A percentile compares a stretch with the other conserved stretches of the same genome.
Evolutionary conservation across 1,284 basidiomycete genomes (phyloP).

Genomic region (Apiotrichum veenhuisii): DNA sequence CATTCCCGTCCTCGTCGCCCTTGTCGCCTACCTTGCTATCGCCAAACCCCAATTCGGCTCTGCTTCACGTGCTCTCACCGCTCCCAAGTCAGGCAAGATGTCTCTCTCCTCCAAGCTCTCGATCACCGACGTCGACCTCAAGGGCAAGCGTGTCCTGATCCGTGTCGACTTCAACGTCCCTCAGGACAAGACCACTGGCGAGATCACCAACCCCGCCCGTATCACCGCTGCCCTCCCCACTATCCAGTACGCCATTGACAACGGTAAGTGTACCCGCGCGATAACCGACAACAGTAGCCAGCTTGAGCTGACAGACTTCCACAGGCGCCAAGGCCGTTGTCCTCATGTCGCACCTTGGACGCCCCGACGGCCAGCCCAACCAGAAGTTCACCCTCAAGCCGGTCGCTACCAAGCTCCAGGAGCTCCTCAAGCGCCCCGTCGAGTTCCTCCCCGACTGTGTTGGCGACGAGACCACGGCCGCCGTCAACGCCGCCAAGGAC

Average conservation of each 20-base stretch:
- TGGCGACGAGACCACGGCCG: slow-evolving; percentile 74
- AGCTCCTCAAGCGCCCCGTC: slow-evolving; percentile 65
- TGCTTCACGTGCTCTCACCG: neutral
- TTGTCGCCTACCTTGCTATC: slow-evolving; percentile 6
- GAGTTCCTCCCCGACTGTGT: slow-evolving; percentile 84
- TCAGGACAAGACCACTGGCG: slow-evolving; percentile 62
- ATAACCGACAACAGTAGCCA: neutral
- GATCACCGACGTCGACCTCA: slow-evolving; percentile 87
- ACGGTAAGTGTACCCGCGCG: slow-evolving; percentile 59
- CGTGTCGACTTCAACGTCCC: slow-evolving; percentile 99
- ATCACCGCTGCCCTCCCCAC: slow-evolving; percentile 95
- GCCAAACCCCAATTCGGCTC: slow-evolving; percentile 2
- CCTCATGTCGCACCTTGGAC: slow-evolving; percentile 97
- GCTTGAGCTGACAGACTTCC: slow-evolving; percentile 2
- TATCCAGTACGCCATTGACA: slow-evolving; percentile 87
- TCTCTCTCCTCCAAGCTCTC: slow-evolving; percentile 92
- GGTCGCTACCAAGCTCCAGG: slow-evolving; percentile 67
- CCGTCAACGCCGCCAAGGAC: slow-evolving; percentile 64
- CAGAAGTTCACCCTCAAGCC: slow-evolving; percentile 89
- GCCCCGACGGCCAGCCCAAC: slow-evolving; percentile 88
- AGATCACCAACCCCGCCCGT: slow-evolving; percentile 92
- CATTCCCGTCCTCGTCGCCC: slow-evolving; percentile 7
- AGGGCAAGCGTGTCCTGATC: slow-evolving; percentile 80
- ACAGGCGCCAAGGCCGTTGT: slow-evolving; percentile 83
- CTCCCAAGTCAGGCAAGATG: slow-evolving; percentile 58